Evolutionary conservation across 2,329 filamentous ascomycete genomes (phyloP).

Genomic region (Diaporthe sp.): DNA sequence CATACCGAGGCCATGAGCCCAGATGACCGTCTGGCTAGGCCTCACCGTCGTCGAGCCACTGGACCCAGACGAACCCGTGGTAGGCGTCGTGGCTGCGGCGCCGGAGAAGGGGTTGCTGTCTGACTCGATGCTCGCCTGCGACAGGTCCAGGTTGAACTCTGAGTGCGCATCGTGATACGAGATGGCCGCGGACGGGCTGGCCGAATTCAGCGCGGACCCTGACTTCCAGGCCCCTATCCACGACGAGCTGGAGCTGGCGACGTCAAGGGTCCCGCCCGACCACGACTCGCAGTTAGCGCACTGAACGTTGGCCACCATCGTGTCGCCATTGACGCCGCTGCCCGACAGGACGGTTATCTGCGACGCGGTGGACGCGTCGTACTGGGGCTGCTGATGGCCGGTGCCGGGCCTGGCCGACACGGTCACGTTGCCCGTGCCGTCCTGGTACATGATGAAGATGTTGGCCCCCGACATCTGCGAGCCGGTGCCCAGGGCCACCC

Average conservation of each 20-base stretch:
- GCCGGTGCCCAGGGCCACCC: conserved; percentile 73
- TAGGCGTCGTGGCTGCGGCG: conserved; percentile 35
- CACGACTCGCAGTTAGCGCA: conserved; percentile 68
- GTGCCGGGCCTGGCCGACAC: conserved; percentile 68
- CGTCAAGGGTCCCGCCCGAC: conserved; percentile 58
- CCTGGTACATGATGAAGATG: conserved; percentile 74
- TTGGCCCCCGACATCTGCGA: conserved; percentile 67
- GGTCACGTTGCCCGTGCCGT: conserved; percentile 72
- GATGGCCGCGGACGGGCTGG: conserved; percentile 57
- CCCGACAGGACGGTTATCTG: conserved; percentile 69
- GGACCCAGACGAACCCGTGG: conserved; percentile 39
- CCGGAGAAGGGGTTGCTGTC: conserved; percentile 67
- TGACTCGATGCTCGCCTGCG: conserved; percentile 58
- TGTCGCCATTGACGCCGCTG: conserved; percentile 65
- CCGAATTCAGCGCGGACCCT: conserved; percentile 61
- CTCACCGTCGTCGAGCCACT: conserved; percentile 46
- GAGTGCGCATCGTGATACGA: conserved; percentile 60
- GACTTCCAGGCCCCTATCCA: conserved; percentile 71
- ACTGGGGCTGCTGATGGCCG: conserved; percentile 62
- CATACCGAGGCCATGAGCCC: conserved; percentile 73
- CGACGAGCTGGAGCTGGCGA: conserved; percentile 54
- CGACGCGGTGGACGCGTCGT: conserved; percentile 56
- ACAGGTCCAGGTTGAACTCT: conserved; percentile 64
- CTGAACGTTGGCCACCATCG: conserved; percentile 72
- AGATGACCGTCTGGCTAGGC: conserved; percentile 47